Conservation (phyloP, 2,329 filamentous ascomycete genomes). For the Phialophora verrucosa region DNA sequence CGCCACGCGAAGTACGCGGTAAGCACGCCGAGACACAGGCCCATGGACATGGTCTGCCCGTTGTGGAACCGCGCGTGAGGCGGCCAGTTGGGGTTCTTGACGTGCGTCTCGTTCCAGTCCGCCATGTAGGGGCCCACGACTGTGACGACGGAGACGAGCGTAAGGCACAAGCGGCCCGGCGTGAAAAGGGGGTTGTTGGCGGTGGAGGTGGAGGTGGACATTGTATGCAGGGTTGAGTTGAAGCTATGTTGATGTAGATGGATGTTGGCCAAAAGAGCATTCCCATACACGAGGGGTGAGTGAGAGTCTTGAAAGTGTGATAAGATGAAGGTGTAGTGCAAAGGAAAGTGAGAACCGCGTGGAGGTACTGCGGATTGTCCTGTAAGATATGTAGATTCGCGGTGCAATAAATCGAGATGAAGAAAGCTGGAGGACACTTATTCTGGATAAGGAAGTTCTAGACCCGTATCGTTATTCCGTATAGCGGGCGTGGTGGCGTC, state of each 20-base stretch:
- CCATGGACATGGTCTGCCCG: constrained; percentile 56
- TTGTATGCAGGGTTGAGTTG: neutral
- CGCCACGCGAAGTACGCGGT: constrained; percentile 30
- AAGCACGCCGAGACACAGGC: constrained; percentile 23
- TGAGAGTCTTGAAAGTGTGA: no score
- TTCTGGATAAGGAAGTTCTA: no score
- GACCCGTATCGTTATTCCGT: no score
- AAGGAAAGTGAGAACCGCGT: no score
- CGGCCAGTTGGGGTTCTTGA: constrained; percentile 57
- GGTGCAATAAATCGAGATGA: no score
- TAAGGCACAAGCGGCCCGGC: constrained; percentile 25
- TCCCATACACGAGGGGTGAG: neutral
- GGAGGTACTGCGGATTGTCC: no score
- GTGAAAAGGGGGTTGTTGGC: neutral
- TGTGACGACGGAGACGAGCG: constrained; percentile 34
- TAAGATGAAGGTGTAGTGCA: no score
- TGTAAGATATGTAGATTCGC: no score
- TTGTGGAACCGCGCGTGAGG: constrained; percentile 61
- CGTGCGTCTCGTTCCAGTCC: constrained; percentile 53
- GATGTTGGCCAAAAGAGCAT: no score
- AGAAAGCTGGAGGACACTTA: no score
- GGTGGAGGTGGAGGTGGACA: neutral
- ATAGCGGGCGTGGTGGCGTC: no score
- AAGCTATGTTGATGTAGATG: neutral
- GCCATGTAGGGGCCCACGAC: constrained; percentile 39